These are phyloP conservation scores for Yarrowia bubula DNA, from an alignment of 805 yeast genomes.

Conservation along the genomic window DNA sequence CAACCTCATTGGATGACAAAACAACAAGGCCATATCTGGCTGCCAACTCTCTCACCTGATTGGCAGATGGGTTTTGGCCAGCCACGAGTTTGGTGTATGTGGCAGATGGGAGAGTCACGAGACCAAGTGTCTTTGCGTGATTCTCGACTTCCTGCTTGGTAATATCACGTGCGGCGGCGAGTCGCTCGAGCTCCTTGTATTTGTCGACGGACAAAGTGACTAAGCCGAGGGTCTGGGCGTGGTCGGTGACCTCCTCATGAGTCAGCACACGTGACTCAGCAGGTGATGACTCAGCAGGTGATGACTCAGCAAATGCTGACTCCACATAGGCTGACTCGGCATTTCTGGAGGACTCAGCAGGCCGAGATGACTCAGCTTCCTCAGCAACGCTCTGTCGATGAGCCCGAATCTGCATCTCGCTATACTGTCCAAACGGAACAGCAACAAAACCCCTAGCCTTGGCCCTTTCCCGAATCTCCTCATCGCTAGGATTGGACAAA, in stretches of 20 bases:
- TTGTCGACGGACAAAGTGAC: constrained; percentile 29
- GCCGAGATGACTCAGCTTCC: not conserved
- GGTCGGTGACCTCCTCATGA: not conserved
- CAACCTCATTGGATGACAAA: not conserved
- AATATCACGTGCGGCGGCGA: constrained; percentile 21
- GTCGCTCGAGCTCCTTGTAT: constrained; percentile 27
- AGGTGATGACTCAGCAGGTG: not conserved
- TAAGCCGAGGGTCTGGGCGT: constrained; percentile 29
- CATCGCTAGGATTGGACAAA: constrained; percentile 11
- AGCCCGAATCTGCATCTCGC: constrained; percentile 29
- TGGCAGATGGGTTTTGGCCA: constrained; percentile 13
- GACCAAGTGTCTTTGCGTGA: constrained; percentile 34
- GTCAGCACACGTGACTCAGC: not conserved
- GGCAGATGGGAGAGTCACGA: constrained; percentile 39
- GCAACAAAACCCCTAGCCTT: constrained; percentile 27
- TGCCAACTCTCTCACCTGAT: constrained; percentile 7
- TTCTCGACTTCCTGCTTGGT: constrained; percentile 23
- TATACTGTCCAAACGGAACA: constrained; percentile 31
- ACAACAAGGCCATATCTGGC: constrained; percentile 18
- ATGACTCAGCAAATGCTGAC: not conserved
- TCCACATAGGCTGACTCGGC: not conserved
- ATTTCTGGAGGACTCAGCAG: too few relatives aligned
- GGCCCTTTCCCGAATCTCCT: constrained; percentile 21
- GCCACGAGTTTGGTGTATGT: constrained; percentile 32
- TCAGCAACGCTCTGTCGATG: constrained; percentile 26